Evolutionary conservation across 1,284 basidiomycete species (phyloP).

Genomic region (Fomitopsis schrenkii): DNA sequence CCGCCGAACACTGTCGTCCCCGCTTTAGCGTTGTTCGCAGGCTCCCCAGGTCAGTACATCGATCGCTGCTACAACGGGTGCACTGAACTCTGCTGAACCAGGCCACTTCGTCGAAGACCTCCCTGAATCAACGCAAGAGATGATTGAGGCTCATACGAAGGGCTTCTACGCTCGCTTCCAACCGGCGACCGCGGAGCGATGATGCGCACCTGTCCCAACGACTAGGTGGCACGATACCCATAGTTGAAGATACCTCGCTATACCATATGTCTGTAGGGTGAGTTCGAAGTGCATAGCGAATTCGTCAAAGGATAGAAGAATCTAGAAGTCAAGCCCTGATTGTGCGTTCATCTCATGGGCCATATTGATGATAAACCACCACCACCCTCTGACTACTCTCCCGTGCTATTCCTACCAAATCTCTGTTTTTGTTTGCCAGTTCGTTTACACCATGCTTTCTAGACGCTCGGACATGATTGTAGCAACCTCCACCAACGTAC

Average conservation of each 20-base stretch:
- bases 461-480: too few relatives aligned
- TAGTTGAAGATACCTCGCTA: background rate
- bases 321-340: background rate
- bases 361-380: background rate
- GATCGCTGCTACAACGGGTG: background rate
- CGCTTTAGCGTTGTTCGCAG: conserved; percentile 80
- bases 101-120: conserved; percentile 81
- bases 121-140: conserved; percentile 73
- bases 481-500: too few relatives aligned
- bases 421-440: too few relatives aligned
- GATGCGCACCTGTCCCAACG: background rate
- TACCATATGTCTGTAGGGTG: background rate
- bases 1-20: conserved; percentile 93
- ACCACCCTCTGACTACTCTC: background rate
- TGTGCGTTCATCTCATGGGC: background rate
- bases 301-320: background rate
- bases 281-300: background rate
- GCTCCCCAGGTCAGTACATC: conserved; percentile 73
- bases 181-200: conserved; percentile 21
- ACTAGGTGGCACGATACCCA: background rate
- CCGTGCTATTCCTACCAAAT: background rate
- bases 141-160: conserved; percentile 61
- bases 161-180: conserved; percentile 68
- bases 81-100: conserved; percentile 25
- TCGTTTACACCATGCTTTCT: too few relatives aligned